These are phyloP conservation scores for Rubroboletus satanas DNA, from an alignment of 768 basidiomycete genomes.

Conservation along the genomic window DNA sequence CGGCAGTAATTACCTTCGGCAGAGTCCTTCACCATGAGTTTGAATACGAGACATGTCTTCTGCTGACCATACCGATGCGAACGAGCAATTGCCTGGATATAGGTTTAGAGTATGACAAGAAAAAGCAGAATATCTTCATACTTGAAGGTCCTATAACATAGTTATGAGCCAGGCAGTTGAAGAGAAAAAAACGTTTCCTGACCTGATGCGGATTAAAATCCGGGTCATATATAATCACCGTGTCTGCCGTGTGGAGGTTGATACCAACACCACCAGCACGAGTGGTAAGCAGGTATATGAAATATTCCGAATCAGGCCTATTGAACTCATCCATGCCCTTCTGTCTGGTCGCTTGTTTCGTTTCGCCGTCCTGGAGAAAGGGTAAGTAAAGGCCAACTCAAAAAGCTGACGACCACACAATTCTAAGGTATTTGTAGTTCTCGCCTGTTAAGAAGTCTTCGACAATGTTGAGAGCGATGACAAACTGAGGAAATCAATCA, in stretches of 20 bases:
- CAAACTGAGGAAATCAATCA: conserved; percentile 54
- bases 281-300: conserved; percentile 88
- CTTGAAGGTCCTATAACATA: conserved; percentile 72
- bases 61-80: conserved; percentile 93
- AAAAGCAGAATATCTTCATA: conserved; percentile 33
- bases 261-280: conserved; percentile 94
- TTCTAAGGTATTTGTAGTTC: conserved; percentile 70
- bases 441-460: conserved; percentile 88
- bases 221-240: conserved; percentile 89
- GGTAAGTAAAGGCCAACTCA: conserved; percentile 5
- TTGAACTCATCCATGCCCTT: conserved; percentile 96
- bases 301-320: conserved; percentile 77
- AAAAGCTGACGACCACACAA: conserved; percentile 44
- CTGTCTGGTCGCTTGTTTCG: conserved; percentile 81
- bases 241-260: conserved; percentile 90
- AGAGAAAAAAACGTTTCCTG: conserved; percentile 16
- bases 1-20: conserved; percentile 64
- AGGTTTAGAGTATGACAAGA: conserved; percentile 5
- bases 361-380: conserved; percentile 73
- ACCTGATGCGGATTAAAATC: conserved; percentile 99
- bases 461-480: conserved; percentile 78
- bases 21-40: conserved; percentile 91
- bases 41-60: conserved; percentile 93
- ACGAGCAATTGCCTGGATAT: conserved; percentile 80
- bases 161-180: conserved; percentile 9